A percentile compares a stretch with the other conserved stretches of the same genome.
Conservation (phyloP, 768 basidiomycete genomes). For the Serpula lacrymans region DNA sequence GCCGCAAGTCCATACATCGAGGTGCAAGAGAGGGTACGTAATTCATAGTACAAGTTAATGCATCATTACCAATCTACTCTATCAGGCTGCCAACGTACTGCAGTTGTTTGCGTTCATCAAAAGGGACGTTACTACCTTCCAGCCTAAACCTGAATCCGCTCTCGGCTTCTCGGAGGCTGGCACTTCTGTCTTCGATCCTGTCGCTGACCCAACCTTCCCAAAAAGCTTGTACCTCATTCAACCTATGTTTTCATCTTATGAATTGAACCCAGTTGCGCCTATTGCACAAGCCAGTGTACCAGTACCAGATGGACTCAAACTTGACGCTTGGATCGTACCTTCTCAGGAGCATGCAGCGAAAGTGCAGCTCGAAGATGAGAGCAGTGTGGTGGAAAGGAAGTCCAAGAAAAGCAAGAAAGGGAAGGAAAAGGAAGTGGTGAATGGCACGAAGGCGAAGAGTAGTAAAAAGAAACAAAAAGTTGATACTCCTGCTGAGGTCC, state of each 20-base stretch:
- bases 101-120: constrained; percentile 75
- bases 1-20: constrained; percentile 69
- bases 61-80: constrained; percentile 5
- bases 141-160: constrained; percentile 34
- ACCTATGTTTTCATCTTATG: constrained; percentile 73
- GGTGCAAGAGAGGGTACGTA: constrained; percentile 84
- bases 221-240: constrained; percentile 86
- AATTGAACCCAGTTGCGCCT: constrained; percentile 80
- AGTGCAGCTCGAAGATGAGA: constrained; percentile 27
- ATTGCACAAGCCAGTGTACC: constrained; percentile 80
- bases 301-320: constrained; percentile 80
- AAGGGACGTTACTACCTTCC: constrained; percentile 62
- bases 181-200: constrained; percentile 35
- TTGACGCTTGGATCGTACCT: constrained; percentile 83
- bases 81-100: constrained; percentile 75
- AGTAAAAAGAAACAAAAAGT: constrained; percentile 47
- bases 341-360: constrained; percentile 40
- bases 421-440: constrained; percentile 41
- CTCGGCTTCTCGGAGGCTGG: constrained; percentile 36
- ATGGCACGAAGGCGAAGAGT: constrained; percentile 25
- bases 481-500: constrained; percentile 17
- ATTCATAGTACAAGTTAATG: neutral
- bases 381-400: constrained; percentile 35
- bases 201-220: constrained; percentile 62
- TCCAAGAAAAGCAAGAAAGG: constrained; percentile 41